These are phyloP conservation scores for Paramecium pentaurelia DNA, from an alignment of 73 alveolate genomes.

Conservation along the genomic window DNA sequence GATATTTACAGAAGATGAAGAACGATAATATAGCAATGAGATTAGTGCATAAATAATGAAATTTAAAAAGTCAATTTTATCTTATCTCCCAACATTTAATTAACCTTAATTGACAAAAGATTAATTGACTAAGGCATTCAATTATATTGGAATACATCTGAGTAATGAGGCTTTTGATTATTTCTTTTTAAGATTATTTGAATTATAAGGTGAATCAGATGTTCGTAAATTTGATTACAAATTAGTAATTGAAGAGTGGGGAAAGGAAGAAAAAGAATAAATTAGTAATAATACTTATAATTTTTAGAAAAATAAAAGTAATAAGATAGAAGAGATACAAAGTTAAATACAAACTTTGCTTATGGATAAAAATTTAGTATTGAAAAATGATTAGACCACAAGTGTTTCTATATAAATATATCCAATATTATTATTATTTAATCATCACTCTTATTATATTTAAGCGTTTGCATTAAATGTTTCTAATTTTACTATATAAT, in stretches of 20 bases:
- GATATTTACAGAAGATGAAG: conserved; percentile 7
- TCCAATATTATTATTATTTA: background rate
- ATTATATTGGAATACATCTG: background rate
- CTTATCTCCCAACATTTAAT: conserved; percentile 35
- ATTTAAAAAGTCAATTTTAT: conserved; percentile 20
- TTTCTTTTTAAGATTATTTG: conserved; percentile 26
- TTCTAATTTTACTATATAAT: background rate
- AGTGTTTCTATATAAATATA: background rate
- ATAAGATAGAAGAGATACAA: conserved; percentile 18
- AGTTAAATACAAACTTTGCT: background rate
- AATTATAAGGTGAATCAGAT: conserved; percentile 15
- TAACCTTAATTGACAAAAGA: background rate
- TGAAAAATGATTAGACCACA: background rate
- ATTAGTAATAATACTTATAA: background rate
- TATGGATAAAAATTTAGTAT: background rate
- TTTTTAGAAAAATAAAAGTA: background rate
- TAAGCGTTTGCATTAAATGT: background rate
- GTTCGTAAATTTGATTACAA: background rate
- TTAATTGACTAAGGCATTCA: conserved; percentile 30
- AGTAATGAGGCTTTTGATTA: conserved; percentile 20
- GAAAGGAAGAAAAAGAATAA: background rate
- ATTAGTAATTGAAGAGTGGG: conserved; percentile 41
- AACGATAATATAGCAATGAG: background rate
- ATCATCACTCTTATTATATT: conserved; percentile 1
- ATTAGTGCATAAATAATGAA: background rate